Evolutionary conservation across 1,284 basidiomycete genomes (phyloP).

Genomic region (Trametes versicolor): DNA sequence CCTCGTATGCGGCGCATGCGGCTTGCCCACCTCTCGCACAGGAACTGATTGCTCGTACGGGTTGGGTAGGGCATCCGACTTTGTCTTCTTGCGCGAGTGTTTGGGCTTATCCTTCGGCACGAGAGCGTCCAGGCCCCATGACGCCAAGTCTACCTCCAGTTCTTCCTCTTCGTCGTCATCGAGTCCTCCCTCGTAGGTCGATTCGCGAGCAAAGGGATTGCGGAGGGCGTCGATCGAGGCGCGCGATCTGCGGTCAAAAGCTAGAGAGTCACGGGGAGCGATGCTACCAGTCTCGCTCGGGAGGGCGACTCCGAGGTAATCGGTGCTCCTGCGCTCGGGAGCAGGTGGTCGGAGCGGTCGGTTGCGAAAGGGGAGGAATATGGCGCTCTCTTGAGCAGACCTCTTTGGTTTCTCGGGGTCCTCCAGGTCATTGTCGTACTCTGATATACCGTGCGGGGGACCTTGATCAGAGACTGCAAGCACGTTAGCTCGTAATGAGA

Average conservation of each 20-base stretch:
- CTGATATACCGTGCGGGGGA: constrained; percentile 47
- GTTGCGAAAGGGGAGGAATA: constrained; percentile 76
- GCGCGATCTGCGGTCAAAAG: constrained; percentile 56
- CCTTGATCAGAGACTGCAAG: constrained; percentile 1
- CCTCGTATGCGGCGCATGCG: constrained; percentile 51
- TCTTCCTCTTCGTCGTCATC: constrained; percentile 57
- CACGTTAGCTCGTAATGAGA: background rate
- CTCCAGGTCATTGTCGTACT: constrained; percentile 84
- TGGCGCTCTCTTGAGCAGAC: constrained; percentile 83
- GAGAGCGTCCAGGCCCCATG: constrained; percentile 84
- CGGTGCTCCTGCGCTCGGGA: constrained; percentile 57
- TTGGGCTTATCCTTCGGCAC: constrained; percentile 61
- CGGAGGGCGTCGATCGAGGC: constrained; percentile 68
- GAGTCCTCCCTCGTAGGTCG: constrained; percentile 60
- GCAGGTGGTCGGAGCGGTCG: constrained; percentile 51
- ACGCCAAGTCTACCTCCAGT: constrained; percentile 80
- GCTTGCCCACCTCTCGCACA: constrained; percentile 28
- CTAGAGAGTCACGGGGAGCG: constrained; percentile 56
- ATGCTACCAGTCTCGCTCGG: constrained; percentile 65
- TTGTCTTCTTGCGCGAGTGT: constrained; percentile 51
- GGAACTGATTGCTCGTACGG: constrained; percentile 48
- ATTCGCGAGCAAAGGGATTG: constrained; percentile 76
- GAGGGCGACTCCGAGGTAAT: constrained; percentile 74
- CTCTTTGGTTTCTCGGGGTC: constrained; percentile 66
- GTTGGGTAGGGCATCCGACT: constrained; percentile 60